Evolutionary conservation across 2,329 filamentous ascomycete genomes (phyloP).

Genomic region (Penicillium sp.): DNA sequence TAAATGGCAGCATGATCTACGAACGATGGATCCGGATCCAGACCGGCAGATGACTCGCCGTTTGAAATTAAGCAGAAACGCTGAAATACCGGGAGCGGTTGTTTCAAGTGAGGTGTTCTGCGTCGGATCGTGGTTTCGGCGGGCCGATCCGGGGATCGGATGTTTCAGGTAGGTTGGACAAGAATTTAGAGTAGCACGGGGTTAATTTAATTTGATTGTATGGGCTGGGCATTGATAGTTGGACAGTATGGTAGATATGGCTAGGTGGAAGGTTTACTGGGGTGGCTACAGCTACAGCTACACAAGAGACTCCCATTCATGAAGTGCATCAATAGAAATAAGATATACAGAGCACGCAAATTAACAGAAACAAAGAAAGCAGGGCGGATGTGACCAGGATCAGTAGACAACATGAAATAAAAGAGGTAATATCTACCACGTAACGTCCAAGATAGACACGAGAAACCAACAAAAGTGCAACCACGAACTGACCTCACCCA

Average conservation of each 20-base stretch:
- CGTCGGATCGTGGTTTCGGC: background rate
- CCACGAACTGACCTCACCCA: background rate
- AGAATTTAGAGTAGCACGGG: background rate
- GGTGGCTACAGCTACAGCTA: conserved; percentile 7
- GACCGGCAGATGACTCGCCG: too few species aligned
- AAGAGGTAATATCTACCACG: conserved; percentile 32
- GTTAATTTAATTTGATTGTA: too few species aligned
- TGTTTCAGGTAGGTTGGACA: background rate
- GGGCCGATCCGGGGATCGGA: background rate
- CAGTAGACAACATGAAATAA: conserved; percentile 36
- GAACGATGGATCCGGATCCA: background rate
- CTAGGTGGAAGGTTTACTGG: too few species aligned
- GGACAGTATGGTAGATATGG: too few species aligned
- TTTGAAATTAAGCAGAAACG: background rate
- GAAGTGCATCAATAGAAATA: conserved; percentile 27
- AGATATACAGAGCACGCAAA: conserved; percentile 29
- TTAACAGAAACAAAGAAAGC: conserved; percentile 25
- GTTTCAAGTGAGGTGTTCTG: background rate
- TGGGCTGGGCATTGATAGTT: too few species aligned
- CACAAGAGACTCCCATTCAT: conserved; percentile 12
- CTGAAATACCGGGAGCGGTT: background rate
- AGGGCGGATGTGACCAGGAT: conserved; percentile 27
- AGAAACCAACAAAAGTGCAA: conserved; percentile 24
- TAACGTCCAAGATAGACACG: conserved; percentile 30
- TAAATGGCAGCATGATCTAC: background rate